These are phyloP conservation scores for Pholiota adiposa DNA, from an alignment of 1,284 basidiomycete species.

Conservation along the genomic window DNA sequence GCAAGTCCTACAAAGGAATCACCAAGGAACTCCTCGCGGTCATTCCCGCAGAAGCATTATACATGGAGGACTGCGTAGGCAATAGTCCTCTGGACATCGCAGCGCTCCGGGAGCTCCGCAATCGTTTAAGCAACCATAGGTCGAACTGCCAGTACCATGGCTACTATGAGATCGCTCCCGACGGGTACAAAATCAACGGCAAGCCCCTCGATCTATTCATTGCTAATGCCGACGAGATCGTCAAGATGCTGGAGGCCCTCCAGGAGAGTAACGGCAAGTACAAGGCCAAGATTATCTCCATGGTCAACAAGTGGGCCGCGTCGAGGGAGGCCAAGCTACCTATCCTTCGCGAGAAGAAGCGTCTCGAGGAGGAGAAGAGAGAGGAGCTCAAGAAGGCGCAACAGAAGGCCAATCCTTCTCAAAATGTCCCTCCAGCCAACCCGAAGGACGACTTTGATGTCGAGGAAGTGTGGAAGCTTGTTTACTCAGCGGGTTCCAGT, in stretches of 20 bases:
- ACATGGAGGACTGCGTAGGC: slow-evolving; percentile 58
- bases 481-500: slow-evolving; percentile 4
- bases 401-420: background rate
- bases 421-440: background rate
- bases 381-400: slow-evolving; percentile 4
- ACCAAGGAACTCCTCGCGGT: slow-evolving; percentile 40
- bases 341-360: slow-evolving; percentile 13
- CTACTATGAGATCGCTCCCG: slow-evolving; percentile 10
- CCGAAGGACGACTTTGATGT: slow-evolving; percentile 4
- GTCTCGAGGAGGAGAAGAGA: slow-evolving; percentile 8
- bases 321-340: slow-evolving; percentile 19
- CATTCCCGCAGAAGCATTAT: slow-evolving; percentile 41
- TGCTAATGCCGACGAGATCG: background rate
- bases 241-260: slow-evolving; percentile 9
- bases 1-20: slow-evolving; percentile 36
- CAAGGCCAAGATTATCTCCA: slow-evolving; percentile 19
- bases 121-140: slow-evolving; percentile 12
- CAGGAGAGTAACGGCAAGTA: slow-evolving; percentile 11
- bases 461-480: slow-evolving; percentile 2
- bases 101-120: slow-evolving; percentile 25
- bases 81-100: slow-evolving; percentile 54
- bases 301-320: slow-evolving; percentile 16
- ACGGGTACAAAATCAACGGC: background rate
- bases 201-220: background rate
- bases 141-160: background rate